Percentiles rank a stretch among this genome's conserved stretches.
Evolutionary conservation across 2,329 filamentous ascomycete genomes (phyloP).

Genomic region (Onygenales sp.): DNA sequence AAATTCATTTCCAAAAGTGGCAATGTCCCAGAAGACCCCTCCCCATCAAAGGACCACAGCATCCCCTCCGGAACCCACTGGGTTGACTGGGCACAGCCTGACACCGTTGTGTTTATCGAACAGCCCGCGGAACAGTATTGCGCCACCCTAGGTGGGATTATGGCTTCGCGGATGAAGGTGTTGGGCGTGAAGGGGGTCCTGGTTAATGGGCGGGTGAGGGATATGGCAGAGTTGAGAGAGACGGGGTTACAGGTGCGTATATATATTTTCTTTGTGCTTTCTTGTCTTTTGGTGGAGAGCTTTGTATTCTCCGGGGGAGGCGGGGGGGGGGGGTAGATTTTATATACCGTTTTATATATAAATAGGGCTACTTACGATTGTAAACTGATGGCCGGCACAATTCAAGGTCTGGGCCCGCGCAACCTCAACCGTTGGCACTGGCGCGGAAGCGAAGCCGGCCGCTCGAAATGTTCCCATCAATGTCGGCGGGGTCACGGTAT

Average conservation of each 20-base stretch:
- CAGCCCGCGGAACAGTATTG: constrained; percentile 58
- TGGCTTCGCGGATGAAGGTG: constrained; percentile 59
- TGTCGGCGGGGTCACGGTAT: constrained; percentile 32
- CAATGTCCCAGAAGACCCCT: constrained; percentile 23
- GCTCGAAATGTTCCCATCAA: constrained; percentile 31
- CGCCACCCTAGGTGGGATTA: constrained; percentile 67
- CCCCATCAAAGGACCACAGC: constrained; percentile 31
- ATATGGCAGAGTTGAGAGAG: constrained; percentile 50
- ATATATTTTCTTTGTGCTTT: background rate
- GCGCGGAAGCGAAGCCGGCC: constrained; percentile 34
- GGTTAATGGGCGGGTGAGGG: constrained; percentile 60
- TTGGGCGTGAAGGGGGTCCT: constrained; percentile 53
- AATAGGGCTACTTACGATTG: too few relatives aligned
- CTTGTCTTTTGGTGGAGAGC: background rate
- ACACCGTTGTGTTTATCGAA: constrained; percentile 56
- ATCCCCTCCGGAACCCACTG: constrained; percentile 55
- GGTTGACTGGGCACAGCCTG: constrained; percentile 53
- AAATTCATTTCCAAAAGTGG: constrained; percentile 51
- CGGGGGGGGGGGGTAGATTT: background rate
- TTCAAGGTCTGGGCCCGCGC: constrained; percentile 34
- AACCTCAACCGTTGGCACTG: constrained; percentile 36
- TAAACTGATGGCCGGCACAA: background rate
- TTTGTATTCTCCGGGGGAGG: background rate
- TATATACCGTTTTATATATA: too few relatives aligned
- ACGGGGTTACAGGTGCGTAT: constrained; percentile 48